A percentile compares a stretch with the other conserved stretches of the same genome.
Conservation (phyloP, 495 filamentous ascomycete species). For the Paragyromitra xinjiangensis region DNA sequence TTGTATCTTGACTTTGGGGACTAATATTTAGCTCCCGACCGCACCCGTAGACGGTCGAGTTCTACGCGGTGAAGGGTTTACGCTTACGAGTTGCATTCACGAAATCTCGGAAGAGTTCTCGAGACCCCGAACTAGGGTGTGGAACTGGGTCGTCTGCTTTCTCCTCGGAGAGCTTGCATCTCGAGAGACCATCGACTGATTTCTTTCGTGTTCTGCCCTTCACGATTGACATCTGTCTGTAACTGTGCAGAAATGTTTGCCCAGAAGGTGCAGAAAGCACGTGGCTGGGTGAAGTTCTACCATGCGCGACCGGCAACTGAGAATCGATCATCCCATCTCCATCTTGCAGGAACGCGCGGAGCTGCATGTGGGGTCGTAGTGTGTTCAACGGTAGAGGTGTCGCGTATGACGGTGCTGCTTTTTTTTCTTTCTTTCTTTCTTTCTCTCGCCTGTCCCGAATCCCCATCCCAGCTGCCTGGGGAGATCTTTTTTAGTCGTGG, state of each 20-base stretch:
- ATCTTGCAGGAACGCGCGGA: conserved; percentile 47
- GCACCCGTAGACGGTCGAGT: conserved; percentile 15
- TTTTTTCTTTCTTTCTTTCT: not conserved
- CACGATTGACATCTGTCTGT: not conserved
- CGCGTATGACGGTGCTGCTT: conserved; percentile 3
- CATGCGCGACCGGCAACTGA: conserved; percentile 23
- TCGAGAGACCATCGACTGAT: conserved; percentile 1
- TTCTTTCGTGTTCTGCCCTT: not conserved
- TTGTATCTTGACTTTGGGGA: not conserved
- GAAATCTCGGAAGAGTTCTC: conserved; percentile 27
- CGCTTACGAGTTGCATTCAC: conserved; percentile 30
- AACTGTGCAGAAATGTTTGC: conserved; percentile 6
- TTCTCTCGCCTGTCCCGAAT: conserved; percentile 21
- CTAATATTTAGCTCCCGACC: conserved; percentile 25
- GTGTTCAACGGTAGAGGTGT: conserved; percentile 24
- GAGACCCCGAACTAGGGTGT: conserved; percentile 13
- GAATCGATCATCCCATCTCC: conserved; percentile 49
- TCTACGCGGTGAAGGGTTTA: conserved; percentile 2
- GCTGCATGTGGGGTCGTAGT: conserved; percentile 39
- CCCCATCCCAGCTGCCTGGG: conserved; percentile 27
- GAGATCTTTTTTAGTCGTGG: conserved; percentile 41
- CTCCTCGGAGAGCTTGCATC: conserved; percentile 29
- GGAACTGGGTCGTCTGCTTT: conserved; percentile 1
- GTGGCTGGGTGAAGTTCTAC: conserved; percentile 25
- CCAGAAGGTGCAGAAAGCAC: conserved; percentile 24